Percentiles rank a stretch among this genome's conserved stretches.
Evolutionary conservation across 2,329 filamentous ascomycete species (phyloP).

Genomic region (Diaporthe eres): DNA sequence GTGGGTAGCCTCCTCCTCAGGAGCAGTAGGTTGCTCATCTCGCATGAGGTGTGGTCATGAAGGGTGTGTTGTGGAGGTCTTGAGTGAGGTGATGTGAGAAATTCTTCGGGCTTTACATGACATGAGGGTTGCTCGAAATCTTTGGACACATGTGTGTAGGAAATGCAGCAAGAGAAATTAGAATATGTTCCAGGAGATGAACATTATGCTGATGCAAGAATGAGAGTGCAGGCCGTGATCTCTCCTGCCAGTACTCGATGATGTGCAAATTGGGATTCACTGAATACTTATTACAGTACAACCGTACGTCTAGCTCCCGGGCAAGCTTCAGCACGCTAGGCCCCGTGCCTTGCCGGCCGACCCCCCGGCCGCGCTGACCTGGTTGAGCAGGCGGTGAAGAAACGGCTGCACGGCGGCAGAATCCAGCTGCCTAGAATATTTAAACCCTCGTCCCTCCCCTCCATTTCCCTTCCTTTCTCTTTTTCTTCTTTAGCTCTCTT

Average conservation of each 20-base stretch:
- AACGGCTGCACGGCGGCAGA: neutral
- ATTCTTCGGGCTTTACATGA: neutral
- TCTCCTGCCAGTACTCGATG: neutral
- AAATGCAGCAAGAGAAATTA: neutral
- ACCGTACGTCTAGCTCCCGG: neutral
- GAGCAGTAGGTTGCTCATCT: conserved; percentile 43
- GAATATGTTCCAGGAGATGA: neutral
- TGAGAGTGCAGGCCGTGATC: neutral
- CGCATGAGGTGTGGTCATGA: conserved; percentile 36
- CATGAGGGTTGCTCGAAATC: neutral
- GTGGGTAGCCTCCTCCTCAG: conserved; percentile 40
- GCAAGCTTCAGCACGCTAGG: conserved; percentile 11
- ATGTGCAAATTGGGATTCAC: conserved; percentile 5
- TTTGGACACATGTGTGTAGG: neutral
- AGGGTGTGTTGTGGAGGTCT: neutral
- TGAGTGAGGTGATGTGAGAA: neutral
- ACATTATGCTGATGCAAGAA: too few species aligned
- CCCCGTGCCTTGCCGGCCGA: neutral
- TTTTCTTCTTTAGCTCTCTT: conserved; percentile 31
- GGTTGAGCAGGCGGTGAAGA: conserved; percentile 1
- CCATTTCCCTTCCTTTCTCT: neutral
- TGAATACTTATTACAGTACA: neutral
- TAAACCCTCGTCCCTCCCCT: conserved; percentile 44
- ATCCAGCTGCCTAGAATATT: conserved; percentile 21
- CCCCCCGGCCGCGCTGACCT: neutral